Percentiles rank a stretch among this genome's conserved stretches.
These are phyloP conservation scores for Didymella pomorum DNA, from an alignment of 2,329 filamentous ascomycete species.

Conservation along the genomic window DNA sequence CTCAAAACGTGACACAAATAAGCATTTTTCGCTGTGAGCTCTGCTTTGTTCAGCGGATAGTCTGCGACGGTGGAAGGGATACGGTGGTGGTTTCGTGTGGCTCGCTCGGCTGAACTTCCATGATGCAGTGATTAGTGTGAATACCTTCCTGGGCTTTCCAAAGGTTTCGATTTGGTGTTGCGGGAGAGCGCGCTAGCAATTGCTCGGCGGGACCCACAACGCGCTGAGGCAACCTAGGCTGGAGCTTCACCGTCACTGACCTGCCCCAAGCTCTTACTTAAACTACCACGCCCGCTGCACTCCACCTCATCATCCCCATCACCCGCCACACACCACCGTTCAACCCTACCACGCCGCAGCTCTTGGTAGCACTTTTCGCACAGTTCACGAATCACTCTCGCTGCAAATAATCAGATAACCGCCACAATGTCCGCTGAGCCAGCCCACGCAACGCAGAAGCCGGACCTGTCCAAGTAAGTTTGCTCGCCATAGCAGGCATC, in stretches of 20 bases:
- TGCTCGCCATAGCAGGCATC: conserved; percentile 17
- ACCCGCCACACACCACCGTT: conserved; percentile 33
- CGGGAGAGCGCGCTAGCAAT: conserved; percentile 28
- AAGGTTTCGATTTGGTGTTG: conserved; percentile 42
- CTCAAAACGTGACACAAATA: conserved; percentile 21
- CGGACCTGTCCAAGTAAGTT: conserved; percentile 58
- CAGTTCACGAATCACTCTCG: conserved; percentile 22
- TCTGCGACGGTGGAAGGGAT: conserved; percentile 22
- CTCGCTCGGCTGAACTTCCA: conserved; percentile 18
- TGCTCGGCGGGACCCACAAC: conserved; percentile 27
- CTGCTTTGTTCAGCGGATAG: conserved; percentile 11
- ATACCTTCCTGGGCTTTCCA: conserved; percentile 34
- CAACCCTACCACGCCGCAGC: conserved; percentile 29
- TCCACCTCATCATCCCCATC: conserved; percentile 40
- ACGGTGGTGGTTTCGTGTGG: conserved; percentile 27
- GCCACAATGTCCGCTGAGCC: conserved; percentile 60
- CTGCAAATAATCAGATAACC: conserved; percentile 31
- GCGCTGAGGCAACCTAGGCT: conserved; percentile 32
- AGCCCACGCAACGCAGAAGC: conserved; percentile 58
- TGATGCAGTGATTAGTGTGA: conserved; percentile 23
- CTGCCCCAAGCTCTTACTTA: conserved; percentile 45
- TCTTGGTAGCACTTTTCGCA: conserved; percentile 22
- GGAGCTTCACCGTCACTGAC: conserved; percentile 44
- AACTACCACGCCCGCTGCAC: conserved; percentile 42
- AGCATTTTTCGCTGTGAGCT: not conserved